Evolutionary conservation across 2,329 filamentous ascomycete genomes (phyloP).

Genomic region (Ceratocystis diversiconidia): DNA sequence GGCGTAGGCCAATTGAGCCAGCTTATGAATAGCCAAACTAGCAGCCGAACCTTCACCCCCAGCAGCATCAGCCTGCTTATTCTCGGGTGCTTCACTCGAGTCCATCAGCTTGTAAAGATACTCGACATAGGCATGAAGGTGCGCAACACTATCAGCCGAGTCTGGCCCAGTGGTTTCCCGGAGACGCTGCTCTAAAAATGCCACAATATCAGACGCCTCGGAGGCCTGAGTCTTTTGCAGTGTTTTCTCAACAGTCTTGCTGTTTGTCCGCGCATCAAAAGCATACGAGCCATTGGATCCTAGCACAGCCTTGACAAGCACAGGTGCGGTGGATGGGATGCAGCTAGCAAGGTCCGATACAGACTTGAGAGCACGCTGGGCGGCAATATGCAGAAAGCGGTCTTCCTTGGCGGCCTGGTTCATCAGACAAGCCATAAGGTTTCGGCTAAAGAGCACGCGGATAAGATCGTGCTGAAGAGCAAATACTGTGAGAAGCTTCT

Average conservation of each 20-base stretch:
- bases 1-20: slow-evolving; percentile 43
- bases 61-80: slow-evolving; percentile 24
- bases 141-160: slow-evolving; percentile 12
- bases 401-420: slow-evolving; percentile 70
- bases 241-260: slow-evolving; percentile 67
- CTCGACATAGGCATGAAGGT: slow-evolving; percentile 37
- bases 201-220: slow-evolving; percentile 40
- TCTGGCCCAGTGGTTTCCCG: slow-evolving; percentile 15
- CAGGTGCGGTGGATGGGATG: slow-evolving; percentile 43
- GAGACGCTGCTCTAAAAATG: slow-evolving; percentile 34
- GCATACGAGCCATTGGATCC: slow-evolving; percentile 56
- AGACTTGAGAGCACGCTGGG: slow-evolving; percentile 58
- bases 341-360: slow-evolving; percentile 51
- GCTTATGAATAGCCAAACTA: slow-evolving; percentile 34
- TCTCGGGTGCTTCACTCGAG: slow-evolving; percentile 25
- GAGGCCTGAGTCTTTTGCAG: slow-evolving; percentile 44
- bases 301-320: slow-evolving; percentile 54
- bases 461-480: slow-evolving; percentile 34
- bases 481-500: slow-evolving; percentile 50
- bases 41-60: slow-evolving; percentile 23
- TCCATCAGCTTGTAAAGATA: slow-evolving; percentile 41
- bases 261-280: slow-evolving; percentile 76
- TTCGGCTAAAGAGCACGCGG: slow-evolving; percentile 60
- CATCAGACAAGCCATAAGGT: slow-evolving; percentile 66
- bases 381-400: slow-evolving; percentile 65